Base-by-base conservation (phyloP, 306 rosid genomes). In the Notholithocarpus densiflorus region DNA sequence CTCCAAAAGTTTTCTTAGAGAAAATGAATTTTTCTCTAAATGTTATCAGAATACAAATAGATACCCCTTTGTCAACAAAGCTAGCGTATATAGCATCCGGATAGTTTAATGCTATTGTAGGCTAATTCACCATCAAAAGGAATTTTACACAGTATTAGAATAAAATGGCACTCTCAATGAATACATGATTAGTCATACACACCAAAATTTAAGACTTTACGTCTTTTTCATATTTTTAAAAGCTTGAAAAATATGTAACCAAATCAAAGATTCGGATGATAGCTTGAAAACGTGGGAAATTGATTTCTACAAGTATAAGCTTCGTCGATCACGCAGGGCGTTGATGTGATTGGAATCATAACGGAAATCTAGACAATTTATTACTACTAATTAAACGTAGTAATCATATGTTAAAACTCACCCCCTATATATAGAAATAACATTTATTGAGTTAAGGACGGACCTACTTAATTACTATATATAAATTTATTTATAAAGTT, bases 301-400 rank as follows among this genome's bases (percentile, higher is more conserved):
- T 89, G 97, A 84, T 88, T 94, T 88, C 91, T 89, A 86, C 97
- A 89, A 94, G 97, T 83, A 92, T 86, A 84, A 88, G 92, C 90
- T 77, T 87, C 89, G 68, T 75, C 76, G 80, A 76, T 82, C 90
- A 75, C 71, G 80, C 76, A 82, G 54, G 29, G 53, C 56, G 78
- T 74, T 73, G 88, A 79, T 79, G 80, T 88, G 92, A 89, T 89
- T 87, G 91, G 11, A 57, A 45, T 76, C 80, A 48, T 34, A 55
- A 52, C 66, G 61, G 77, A 82, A 75, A 81, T 81, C 75, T 76
- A 56, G 71, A 54, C 32, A 70, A 68, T 45, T 40, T 76, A 80
- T 40, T 40, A 62, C 23, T 70, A 24, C 79, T 71, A 56, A 26
- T 66, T 54, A 55, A 56, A 74, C 75, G 59, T 24, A n/a, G 31